These are phyloP conservation scores for Paragyromitra xinjiangensis DNA, from an alignment of 495 filamentous ascomycete species.

Conservation along the genomic window DNA sequence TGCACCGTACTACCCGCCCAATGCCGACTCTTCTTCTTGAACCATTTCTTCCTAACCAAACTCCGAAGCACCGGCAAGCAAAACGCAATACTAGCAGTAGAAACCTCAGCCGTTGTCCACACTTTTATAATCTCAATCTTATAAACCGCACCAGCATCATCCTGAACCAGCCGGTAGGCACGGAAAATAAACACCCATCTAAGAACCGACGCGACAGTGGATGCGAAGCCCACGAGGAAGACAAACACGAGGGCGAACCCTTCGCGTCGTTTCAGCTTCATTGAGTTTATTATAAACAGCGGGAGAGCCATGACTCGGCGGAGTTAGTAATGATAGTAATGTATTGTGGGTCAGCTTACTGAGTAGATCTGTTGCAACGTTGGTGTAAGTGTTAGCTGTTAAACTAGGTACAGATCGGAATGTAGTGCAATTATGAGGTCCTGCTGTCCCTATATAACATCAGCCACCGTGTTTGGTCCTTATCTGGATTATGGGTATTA, in stretches of 20 bases:
- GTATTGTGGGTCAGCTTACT: slow-evolving; percentile 1
- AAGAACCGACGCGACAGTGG: slow-evolving; percentile 29
- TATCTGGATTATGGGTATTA: not conserved
- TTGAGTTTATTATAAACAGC: slow-evolving; percentile 35
- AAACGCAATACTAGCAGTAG: slow-evolving; percentile 33
- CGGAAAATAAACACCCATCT: slow-evolving; percentile 39
- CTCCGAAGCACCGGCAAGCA: slow-evolving; percentile 27
- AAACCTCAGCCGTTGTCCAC: slow-evolving; percentile 37
- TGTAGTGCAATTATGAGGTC: slow-evolving; percentile 37
- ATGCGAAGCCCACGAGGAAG: slow-evolving; percentile 43
- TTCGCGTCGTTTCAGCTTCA: slow-evolving; percentile 33
- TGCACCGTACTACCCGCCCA: not conserved
- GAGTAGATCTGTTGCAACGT: slow-evolving; percentile 33
- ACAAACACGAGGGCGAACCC: slow-evolving; percentile 35
- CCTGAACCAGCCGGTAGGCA: slow-evolving; percentile 26
- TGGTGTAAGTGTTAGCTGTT: slow-evolving; percentile 31
- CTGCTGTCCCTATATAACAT: slow-evolving; percentile 20
- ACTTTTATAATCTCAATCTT: slow-evolving; percentile 44
- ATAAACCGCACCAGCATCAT: slow-evolving; percentile 29
- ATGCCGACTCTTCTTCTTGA: not conserved
- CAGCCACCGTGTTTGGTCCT: not conserved
- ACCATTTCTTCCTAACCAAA: slow-evolving; percentile 21
- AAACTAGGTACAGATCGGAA: slow-evolving; percentile 39
- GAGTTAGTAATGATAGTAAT: not conserved
- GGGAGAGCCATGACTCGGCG: slow-evolving; percentile 39